A percentile compares a stretch with the other conserved stretches of the same genome.
Conservation (phyloP, 305 asterid genomes). For the Fraxinus paxiana region DNA sequence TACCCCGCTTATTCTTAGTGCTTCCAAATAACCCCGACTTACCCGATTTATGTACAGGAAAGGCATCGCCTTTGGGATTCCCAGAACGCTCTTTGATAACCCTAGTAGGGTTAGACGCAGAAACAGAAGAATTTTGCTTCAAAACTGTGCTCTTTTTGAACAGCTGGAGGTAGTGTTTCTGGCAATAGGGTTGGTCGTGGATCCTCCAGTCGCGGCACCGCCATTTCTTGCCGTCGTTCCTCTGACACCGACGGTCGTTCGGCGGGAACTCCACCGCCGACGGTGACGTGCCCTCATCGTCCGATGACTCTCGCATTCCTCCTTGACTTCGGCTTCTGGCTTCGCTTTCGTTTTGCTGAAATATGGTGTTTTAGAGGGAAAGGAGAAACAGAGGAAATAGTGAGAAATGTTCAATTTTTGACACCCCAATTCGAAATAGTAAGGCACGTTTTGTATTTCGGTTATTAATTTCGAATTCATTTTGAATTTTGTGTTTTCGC, state of each 20-base stretch:
- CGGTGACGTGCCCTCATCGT: neutral
- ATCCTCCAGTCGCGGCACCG: slow-evolving; percentile 30
- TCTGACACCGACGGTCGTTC: slow-evolving; percentile 29
- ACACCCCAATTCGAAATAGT: neutral
- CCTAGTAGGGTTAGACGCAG: slow-evolving; percentile 11
- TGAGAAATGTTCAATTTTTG: neutral
- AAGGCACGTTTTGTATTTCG: too few relatives aligned
- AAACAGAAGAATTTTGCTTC: neutral
- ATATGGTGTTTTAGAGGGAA: slow-evolving; percentile 21
- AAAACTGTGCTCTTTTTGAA: neutral
- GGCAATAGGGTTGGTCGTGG: slow-evolving; percentile 23
- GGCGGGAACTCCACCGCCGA: slow-evolving; percentile 19
- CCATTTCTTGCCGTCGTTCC: slow-evolving; percentile 29
- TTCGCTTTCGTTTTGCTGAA: neutral
- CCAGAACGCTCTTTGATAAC: neutral
- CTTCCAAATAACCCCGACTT: neutral
- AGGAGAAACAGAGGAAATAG: neutral
- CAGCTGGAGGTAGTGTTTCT: slow-evolving; percentile 22
- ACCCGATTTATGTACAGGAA: neutral
- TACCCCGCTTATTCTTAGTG: slow-evolving; percentile 18
- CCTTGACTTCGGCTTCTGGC: neutral
- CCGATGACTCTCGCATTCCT: neutral
- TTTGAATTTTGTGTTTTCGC: too few relatives aligned
- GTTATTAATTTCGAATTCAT: too few relatives aligned
- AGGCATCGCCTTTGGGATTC: slow-evolving; percentile 6